phyloP scores from a whole-genome alignment of 179 eudicot genomes.

The Patellifolia procumbens region DNA sequence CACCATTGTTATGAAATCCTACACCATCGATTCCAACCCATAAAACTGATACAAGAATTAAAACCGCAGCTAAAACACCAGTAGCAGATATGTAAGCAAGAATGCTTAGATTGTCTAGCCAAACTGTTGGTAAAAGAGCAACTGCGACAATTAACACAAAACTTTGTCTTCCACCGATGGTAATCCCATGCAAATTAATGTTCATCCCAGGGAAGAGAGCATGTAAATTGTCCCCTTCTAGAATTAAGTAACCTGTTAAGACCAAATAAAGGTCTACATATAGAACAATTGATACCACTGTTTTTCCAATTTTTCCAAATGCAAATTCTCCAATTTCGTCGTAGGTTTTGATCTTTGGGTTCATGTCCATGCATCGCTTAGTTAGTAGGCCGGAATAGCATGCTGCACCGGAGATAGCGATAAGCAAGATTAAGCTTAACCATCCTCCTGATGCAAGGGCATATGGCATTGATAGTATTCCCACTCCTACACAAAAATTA shows the following conservation, averaged over 20 bases:
- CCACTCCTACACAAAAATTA: slow-evolving; percentile 36
- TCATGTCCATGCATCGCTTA: slow-evolving; percentile 45
- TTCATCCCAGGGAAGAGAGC: slow-evolving; percentile 22
- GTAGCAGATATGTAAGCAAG: slow-evolving; percentile 32
- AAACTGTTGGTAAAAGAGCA: slow-evolving; percentile 31
- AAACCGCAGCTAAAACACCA: slow-evolving; percentile 25
- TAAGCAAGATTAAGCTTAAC: slow-evolving; percentile 50
- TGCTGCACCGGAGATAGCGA: slow-evolving; percentile 40
- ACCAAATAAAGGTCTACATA: slow-evolving; percentile 49
- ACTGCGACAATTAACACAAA: slow-evolving; percentile 35
- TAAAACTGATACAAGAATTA: slow-evolving; percentile 26
- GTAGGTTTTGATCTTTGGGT: slow-evolving; percentile 48
- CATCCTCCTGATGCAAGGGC: slow-evolving; percentile 70
- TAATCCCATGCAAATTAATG: slow-evolving; percentile 10
- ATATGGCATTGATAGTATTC: slow-evolving; percentile 56
- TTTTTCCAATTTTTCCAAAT: slow-evolving; percentile 54
- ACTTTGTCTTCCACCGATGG: slow-evolving; percentile 21
- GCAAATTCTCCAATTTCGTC: slow-evolving; percentile 62
- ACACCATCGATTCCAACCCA: slow-evolving; percentile 31
- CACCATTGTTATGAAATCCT: slow-evolving; percentile 47
- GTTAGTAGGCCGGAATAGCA: slow-evolving; percentile 59
- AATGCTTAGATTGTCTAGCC: slow-evolving; percentile 28
- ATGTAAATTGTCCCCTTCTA: slow-evolving; percentile 65
- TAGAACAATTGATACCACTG: slow-evolving; percentile 40
- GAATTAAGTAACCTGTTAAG: slow-evolving; percentile 48